Percentiles rank a stretch among this genome's conserved stretches.
phyloP scores from a whole-genome alignment of 805 yeast species.

The Isabelozyma pseudorhagii region DNA sequence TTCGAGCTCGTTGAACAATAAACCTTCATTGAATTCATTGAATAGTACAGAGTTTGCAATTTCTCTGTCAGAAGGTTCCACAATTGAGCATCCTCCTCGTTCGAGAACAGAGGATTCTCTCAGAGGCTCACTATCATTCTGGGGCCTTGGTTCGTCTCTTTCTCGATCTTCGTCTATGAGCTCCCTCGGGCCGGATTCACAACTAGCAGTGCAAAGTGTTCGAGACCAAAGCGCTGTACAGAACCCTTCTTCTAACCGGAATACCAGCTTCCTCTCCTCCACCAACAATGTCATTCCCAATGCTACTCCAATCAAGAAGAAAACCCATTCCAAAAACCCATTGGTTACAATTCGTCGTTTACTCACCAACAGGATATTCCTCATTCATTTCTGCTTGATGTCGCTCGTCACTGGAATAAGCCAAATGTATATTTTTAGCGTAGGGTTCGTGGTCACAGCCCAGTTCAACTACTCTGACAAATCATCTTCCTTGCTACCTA shows the following conservation, averaged over 20 bases:
- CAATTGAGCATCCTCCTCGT: background rate
- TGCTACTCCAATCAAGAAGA: background rate
- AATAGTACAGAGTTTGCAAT: background rate
- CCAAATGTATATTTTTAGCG: slow-evolving; percentile 68
- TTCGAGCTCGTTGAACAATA: background rate
- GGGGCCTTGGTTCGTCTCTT: slow-evolving; percentile 38
- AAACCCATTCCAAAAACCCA: background rate
- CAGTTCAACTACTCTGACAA: slow-evolving; percentile 25
- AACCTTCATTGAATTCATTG: background rate
- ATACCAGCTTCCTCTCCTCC: background rate
- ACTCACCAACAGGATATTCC: slow-evolving; percentile 30
- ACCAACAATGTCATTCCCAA: background rate
- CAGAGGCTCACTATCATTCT: slow-evolving; percentile 35
- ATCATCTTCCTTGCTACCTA: slow-evolving; percentile 1
- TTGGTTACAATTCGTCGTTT: slow-evolving; percentile 5
- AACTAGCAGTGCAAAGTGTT: slow-evolving; percentile 8
- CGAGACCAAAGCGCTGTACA: slow-evolving; percentile 4
- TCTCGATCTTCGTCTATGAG: slow-evolving; percentile 15
- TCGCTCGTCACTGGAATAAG: slow-evolving; percentile 62
- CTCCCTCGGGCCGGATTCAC: slow-evolving; percentile 11
- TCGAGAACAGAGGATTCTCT: slow-evolving; percentile 9
- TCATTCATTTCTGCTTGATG: slow-evolving; percentile 52
- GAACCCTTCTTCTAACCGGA: slow-evolving; percentile 3
- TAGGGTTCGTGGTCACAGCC: slow-evolving; percentile 65
- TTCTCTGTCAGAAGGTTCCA: background rate